Evolutionary conservation across 2,329 filamentous ascomycete species (phyloP), one percentile per base, ranked within the genome.

Genomic region (Colletotrichum ledebouriae): DNA sequence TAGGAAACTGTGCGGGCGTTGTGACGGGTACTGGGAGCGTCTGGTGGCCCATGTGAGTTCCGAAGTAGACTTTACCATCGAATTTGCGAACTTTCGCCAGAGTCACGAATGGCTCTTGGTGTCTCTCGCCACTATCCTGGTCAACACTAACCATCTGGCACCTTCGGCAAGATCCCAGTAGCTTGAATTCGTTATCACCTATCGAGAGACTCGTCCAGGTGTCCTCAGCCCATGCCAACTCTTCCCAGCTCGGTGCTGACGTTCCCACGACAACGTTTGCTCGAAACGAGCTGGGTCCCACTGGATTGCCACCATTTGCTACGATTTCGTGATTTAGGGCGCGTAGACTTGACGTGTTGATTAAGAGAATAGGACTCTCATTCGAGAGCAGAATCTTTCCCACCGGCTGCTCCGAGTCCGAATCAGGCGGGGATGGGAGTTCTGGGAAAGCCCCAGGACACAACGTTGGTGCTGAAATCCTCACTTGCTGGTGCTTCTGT

Each of bases 91-190:
- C 97, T 82, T 97, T 97, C 2, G 92, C 91, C 67, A 99, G 81
- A 1, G 94, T 98, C 3, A 92, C 87, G 75, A 96, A 97, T 0
- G 96, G 96, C 78, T 98, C 96, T 71, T 94, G 89, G 71, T 90
- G 89, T 77, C 89, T 92, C 71, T 89, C 85, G 0, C 90, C 94
- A 12, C 91, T 97, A 53, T 89, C 83, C 77, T 98, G 96, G 75
- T 99, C 90, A 52, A 98, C 89, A 76, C 95, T 98, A 10, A 99
- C 91, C 94, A 99, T 98, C 77, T 97, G 94, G 73, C 96, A 99
- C 67, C 96, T 85, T 69, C 94, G 88, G 75, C 96, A 99, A 3
- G 92, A 88, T 0, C 94, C 95, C 4, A 98, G 81, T 74, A 97
- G 88, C 70, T 91, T 84, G 73, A 93, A 92, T 10, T 80, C 78